Conservation (phyloP, 805 yeast species). For the Yamadazyma paraphyllophila region DNA sequence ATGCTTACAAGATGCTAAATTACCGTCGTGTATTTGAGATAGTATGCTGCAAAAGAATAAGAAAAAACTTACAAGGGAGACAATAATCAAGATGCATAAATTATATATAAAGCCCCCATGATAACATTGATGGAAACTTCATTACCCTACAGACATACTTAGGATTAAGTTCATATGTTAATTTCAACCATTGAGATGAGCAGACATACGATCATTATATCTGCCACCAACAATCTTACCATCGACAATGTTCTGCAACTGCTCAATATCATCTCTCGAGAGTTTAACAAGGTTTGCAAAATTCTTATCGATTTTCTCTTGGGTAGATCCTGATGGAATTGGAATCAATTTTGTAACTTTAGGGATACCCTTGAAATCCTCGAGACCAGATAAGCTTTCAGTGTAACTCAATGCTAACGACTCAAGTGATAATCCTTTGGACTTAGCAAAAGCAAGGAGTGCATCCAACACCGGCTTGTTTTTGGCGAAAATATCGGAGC, state of each 20-base stretch:
- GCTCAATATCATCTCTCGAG: slow-evolving; percentile 53
- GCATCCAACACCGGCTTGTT: slow-evolving; percentile 53
- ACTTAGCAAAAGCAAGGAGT: slow-evolving; percentile 49
- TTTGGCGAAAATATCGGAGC: slow-evolving; percentile 50
- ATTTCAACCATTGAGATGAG: not conserved
- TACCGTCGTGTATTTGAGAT: too few relatives aligned
- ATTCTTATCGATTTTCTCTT: slow-evolving; percentile 63
- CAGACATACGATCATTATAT: not conserved
- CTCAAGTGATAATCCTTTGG: slow-evolving; percentile 57
- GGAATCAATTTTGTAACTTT: slow-evolving; percentile 62
- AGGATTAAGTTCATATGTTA: not conserved
- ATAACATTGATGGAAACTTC: too few relatives aligned
- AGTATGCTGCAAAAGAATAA: too few relatives aligned
- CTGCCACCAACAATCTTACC: slow-evolving; percentile 49
- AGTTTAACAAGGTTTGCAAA: slow-evolving; percentile 41
- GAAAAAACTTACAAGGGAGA: too few relatives aligned
- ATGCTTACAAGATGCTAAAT: too few relatives aligned
- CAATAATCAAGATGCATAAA: too few relatives aligned
- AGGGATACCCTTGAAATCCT: slow-evolving; percentile 40
- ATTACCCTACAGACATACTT: too few relatives aligned
- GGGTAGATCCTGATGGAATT: slow-evolving; percentile 74
- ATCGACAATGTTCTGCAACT: slow-evolving; percentile 48
- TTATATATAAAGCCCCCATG: too few relatives aligned
- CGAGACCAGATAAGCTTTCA: slow-evolving; percentile 65
- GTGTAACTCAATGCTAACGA: slow-evolving; percentile 39